Percentiles rank a stretch among this genome's conserved stretches.
Evolutionary conservation across 2,329 filamentous ascomycete species (phyloP).

Genomic region (Trichoderma koningiopsis): DNA sequence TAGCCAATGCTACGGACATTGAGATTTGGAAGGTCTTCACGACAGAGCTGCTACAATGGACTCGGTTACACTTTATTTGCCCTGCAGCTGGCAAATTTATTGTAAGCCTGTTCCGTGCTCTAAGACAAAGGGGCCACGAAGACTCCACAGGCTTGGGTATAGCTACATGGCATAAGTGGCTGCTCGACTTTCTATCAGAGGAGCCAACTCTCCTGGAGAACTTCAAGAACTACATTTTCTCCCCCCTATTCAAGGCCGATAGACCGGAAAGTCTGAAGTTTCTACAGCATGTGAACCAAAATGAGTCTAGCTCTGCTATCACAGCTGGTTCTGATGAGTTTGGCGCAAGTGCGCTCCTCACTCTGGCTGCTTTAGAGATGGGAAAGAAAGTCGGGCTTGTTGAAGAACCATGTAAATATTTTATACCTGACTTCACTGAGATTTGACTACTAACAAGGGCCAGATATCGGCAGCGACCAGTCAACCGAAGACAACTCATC

Average conservation of each 20-base stretch:
- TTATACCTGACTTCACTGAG: background rate
- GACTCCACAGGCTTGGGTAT: slow-evolving; percentile 38
- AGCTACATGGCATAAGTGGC: slow-evolving; percentile 58
- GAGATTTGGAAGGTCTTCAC: slow-evolving; percentile 55
- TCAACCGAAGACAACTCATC: slow-evolving; percentile 30
- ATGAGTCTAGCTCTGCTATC: slow-evolving; percentile 50
- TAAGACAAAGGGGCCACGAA: slow-evolving; percentile 40
- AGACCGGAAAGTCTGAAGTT: slow-evolving; percentile 57
- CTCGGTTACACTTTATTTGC: slow-evolving; percentile 59
- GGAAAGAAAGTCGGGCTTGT: slow-evolving; percentile 72
- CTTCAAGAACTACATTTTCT: slow-evolving; percentile 65
- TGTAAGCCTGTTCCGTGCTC: slow-evolving; percentile 56
- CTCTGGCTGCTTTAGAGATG: slow-evolving; percentile 68
- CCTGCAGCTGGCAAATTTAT: slow-evolving; percentile 63
- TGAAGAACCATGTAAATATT: slow-evolving; percentile 61
- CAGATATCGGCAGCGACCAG: slow-evolving; percentile 35
- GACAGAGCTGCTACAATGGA: slow-evolving; percentile 55
- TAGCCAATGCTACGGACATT: slow-evolving; percentile 23
- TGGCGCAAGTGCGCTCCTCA: slow-evolving; percentile 59
- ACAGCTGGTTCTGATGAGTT: slow-evolving; percentile 46
- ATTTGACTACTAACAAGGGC: slow-evolving; percentile 28
- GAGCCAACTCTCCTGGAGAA: slow-evolving; percentile 59
- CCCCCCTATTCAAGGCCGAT: slow-evolving; percentile 63
- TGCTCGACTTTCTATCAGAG: slow-evolving; percentile 52
- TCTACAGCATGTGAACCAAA: slow-evolving; percentile 58